Evolutionary conservation across 148 eudicot genomes (phyloP).

Genomic region (Camellia granthamiana): DNA sequence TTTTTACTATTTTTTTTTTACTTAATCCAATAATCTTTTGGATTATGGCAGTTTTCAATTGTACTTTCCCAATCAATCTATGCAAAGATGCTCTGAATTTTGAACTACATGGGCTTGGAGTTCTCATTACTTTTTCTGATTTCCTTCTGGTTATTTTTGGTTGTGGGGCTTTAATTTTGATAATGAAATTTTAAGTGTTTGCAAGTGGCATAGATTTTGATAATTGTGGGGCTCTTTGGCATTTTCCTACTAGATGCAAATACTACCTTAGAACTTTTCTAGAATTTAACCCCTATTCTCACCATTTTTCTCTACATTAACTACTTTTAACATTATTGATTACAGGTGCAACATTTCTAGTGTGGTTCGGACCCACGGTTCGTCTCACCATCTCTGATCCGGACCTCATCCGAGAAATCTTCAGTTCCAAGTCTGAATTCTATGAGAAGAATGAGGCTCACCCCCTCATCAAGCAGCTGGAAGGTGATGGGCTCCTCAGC

Average conservation of each 20-base stretch:
- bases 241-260: constrained; percentile 22
- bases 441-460: constrained; percentile 88
- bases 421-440: constrained; percentile 63
- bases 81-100: neutral
- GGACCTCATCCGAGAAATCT: constrained; percentile 75
- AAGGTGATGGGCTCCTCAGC: constrained; percentile 82
- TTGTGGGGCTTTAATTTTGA: neutral
- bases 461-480: constrained; percentile 70
- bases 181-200: neutral
- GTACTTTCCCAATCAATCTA: neutral
- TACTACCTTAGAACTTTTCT: neutral
- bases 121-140: constrained; percentile 3
- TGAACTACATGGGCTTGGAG: constrained; percentile 1
- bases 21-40: neutral
- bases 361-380: constrained; percentile 91
- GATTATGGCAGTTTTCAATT: neutral
- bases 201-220: constrained; percentile 7
- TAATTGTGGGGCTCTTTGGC: constrained; percentile 27
- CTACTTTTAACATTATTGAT: neutral
- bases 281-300: neutral
- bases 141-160: neutral
- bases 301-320: neutral
- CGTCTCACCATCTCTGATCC: constrained; percentile 83
- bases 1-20: neutral
- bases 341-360: constrained; percentile 78